These are phyloP conservation scores for Cucurbita ficifolia DNA, from an alignment of 306 rosid genomes.

Conservation along the genomic window DNA sequence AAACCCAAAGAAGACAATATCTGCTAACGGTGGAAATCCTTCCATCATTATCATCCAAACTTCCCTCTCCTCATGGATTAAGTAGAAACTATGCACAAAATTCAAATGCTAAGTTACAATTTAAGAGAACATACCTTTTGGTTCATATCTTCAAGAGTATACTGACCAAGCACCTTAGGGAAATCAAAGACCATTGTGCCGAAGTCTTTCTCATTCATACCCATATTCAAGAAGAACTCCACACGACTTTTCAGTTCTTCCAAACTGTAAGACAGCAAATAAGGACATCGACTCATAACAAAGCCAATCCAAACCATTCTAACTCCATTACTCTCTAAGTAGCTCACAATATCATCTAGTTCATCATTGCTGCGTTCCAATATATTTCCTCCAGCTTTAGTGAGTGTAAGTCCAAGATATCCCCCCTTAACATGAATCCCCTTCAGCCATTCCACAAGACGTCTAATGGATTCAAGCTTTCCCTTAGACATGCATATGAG, in stretches of 20 bases:
- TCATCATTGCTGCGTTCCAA: constrained; percentile 38
- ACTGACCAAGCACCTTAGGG: constrained; percentile 62
- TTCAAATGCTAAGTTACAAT: not conserved
- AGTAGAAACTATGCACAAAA: not conserved
- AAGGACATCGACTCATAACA: constrained; percentile 72
- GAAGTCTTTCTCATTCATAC: constrained; percentile 64
- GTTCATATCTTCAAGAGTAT: constrained; percentile 55
- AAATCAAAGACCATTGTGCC: constrained; percentile 97
- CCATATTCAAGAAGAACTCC: constrained; percentile 53
- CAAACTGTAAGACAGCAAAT: constrained; percentile 48
- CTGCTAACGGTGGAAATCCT: not conserved
- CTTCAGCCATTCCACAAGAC: constrained; percentile 56
- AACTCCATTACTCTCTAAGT: constrained; percentile 60
- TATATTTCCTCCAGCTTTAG: constrained; percentile 51
- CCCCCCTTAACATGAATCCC: constrained; percentile 55
- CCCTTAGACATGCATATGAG: constrained; percentile 73
- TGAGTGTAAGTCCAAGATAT: constrained; percentile 43
- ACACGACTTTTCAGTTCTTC: constrained; percentile 62
- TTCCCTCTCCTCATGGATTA: not conserved
- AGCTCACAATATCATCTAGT: constrained; percentile 54
- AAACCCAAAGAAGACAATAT: too few relatives aligned
- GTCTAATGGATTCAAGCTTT: constrained; percentile 40
- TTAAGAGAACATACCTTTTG: constrained; percentile 39
- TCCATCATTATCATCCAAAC: not conserved
- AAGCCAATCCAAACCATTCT: constrained; percentile 81